Evolutionary conservation across 1,139 yeast genomes (phyloP), one percentile per base, ranked within the genome.

Genomic region (Geotrichum restrictum): DNA sequence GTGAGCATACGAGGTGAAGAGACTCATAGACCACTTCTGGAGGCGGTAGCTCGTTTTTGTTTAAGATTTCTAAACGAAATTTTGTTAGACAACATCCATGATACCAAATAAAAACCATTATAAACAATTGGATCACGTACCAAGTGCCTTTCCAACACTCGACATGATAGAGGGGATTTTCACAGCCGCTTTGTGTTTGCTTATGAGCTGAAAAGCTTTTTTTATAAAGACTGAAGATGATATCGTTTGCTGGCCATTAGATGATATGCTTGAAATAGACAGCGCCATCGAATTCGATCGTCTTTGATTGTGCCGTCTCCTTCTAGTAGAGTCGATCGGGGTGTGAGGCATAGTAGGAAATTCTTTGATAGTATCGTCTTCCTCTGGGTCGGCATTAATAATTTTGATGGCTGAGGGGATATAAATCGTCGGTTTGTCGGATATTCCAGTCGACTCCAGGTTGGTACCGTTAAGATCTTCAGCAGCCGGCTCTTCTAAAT

Each of bases 1-100:
- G 72, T 56, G 80, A 75, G 61, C 85, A 81, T 2, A 83, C 79
- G 8, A 78, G 62, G 57, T 82, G 73, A 55, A 84, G 68, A 1
- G 88, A 82, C 59, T 82, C 87, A 62, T 83, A 81, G 4, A 84
- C 74, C 13, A 72, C 67, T 10, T 69, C 60, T 0, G 83, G 78
- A 32, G 78, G 72, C 18, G 81, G 74, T 34, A 68, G 62, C 1
- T 58, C 61, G 21, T 59, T 57, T 3, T 39, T 49, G 36, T 46
- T 53, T 10, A 53, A 58, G 60, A 63, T 58, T 45, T 32, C 54
- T 51, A 21, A 11, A 24, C 16, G 32, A 33, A 31, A 5, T 11
- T 42, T 36, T 39, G 51, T 29, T 8, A 34, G 29, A 6, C 29
- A 16, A 14, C 27, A 7, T 22, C 5, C 22, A n/a, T 16, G 10